Evolutionary conservation across 2,329 filamentous ascomycete species (phyloP).

Genomic region (Fusarium longipes): DNA sequence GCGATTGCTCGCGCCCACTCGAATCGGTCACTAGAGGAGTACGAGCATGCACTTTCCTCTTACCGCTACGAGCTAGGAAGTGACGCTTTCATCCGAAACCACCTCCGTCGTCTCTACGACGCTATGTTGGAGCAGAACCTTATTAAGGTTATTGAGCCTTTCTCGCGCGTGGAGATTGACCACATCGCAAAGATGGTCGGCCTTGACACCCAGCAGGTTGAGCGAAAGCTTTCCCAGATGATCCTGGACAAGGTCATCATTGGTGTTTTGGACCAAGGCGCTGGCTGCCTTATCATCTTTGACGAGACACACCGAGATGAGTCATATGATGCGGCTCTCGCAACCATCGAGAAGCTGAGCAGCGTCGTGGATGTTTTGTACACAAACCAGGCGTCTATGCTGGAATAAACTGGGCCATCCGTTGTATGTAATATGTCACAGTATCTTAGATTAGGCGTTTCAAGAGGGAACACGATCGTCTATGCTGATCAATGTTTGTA

Average conservation of each 20-base stretch:
- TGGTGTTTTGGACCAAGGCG: constrained; percentile 95
- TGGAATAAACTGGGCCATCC: constrained; percentile 72
- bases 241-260: constrained; percentile 99
- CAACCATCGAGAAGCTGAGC: constrained; percentile 96
- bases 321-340: constrained; percentile 91
- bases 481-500: constrained; percentile 33
- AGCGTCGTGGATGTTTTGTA: constrained; percentile 98
- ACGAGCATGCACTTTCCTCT: constrained; percentile 88
- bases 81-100: constrained; percentile 96
- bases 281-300: constrained; percentile 96
- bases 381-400: constrained; percentile 93
- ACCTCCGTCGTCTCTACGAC: constrained; percentile 94
- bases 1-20: constrained; percentile 95
- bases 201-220: constrained; percentile 94
- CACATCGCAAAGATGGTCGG: constrained; percentile 99
- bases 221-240: constrained; percentile 99
- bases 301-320: constrained; percentile 95
- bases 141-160: constrained; percentile 99
- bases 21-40: constrained; percentile 95
- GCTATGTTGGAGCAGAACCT: constrained; percentile 99
- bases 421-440: constrained; percentile 49
- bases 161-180: constrained; percentile 94
- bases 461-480: constrained; percentile 45
- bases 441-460: constrained; percentile 48
- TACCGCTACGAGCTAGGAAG: constrained; percentile 95